Base-by-base conservation (phyloP, 768 basidiomycete species). In the Suillus subalutaceus region DNA sequence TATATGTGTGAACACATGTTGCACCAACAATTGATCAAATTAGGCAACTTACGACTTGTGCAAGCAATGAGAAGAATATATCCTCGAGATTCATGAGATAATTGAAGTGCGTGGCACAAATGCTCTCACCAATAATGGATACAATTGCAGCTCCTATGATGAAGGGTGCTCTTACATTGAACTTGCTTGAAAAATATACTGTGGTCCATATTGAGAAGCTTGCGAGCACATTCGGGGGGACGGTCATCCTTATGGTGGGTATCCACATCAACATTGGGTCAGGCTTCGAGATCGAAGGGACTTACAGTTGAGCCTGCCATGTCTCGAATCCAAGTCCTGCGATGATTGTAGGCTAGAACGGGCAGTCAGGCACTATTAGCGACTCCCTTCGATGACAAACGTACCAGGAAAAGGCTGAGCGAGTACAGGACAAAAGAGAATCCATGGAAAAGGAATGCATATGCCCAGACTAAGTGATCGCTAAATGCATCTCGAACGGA, bases 221-320 rank as follows among this genome's bases (percentile, higher is more conserved):
- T 16, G 87, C 85, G 23, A 88, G 72, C 0, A 77, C 76, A 63
- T 88, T 85, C 5, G 88, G 88, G n/a, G 87, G 87, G 0, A 88
- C 81, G 0, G 85, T 85, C 80, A 89, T 79, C 61, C 85, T 86
- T 63, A 67, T 20, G 30, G 38, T 6, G n/a, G 59, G 16, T 50
- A 65, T n/a, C 12, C 38, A 23, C 18, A 56, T 55, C 1, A 23
- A 40, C 40, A 67, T 62, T 20, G 18, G 3, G 23, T 26, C 38
- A 2, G n/a, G 16, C 9, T 40, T 57, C 65, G 15, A 4, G 20
- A 10, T 46, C 23, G 71, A 26, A 66, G 35, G 56, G 4, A 60
- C 82, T 62, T 72, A 86, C 86, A 89, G 67, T 71, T 88, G 86
- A 32, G 86, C 87, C 72, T 88, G 79, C 88, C 88, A 88, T 46